Conservation (phyloP, 2,329 filamentous ascomycete species). For the Paracamarosporium sp. region DNA sequence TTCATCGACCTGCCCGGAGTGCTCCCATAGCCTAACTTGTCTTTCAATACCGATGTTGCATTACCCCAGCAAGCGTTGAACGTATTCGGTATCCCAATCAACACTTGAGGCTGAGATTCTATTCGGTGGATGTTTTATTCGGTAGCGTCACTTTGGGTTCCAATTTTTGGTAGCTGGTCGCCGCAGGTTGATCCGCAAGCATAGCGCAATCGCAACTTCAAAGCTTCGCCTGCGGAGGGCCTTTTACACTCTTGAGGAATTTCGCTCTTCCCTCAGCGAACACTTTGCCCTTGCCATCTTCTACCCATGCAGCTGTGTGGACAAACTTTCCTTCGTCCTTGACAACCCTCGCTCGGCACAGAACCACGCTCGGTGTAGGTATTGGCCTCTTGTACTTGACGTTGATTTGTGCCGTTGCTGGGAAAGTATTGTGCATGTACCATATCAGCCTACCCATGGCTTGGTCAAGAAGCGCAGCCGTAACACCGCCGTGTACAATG, state of each 20-base stretch:
- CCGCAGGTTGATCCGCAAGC: too few relatives aligned
- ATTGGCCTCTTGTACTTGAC: constrained; percentile 32
- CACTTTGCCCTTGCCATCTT: constrained; percentile 31
- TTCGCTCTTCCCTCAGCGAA: constrained; percentile 26
- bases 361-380: constrained; percentile 28
- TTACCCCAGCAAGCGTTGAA: too few relatives aligned
- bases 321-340: constrained; percentile 31
- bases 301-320: constrained; percentile 27
- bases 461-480: constrained; percentile 32
- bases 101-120: too few relatives aligned
- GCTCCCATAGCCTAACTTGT: too few relatives aligned
- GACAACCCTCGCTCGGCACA: constrained; percentile 25
- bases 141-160: too few relatives aligned
- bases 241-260: not conserved
- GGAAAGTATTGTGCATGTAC: constrained; percentile 17
- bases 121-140: too few relatives aligned
- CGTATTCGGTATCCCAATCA: too few relatives aligned
- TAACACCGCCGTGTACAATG: constrained; percentile 34
- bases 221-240: not conserved
- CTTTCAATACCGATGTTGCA: too few relatives aligned
- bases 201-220: too few relatives aligned
- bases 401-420: constrained; percentile 29
- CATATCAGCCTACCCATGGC: constrained; percentile 29
- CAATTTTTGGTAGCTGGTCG: too few relatives aligned
- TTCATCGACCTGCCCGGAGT: too few relatives aligned